Conservation (phyloP, 306 rosid species). For the Astragalus glycyphyllos region DNA sequence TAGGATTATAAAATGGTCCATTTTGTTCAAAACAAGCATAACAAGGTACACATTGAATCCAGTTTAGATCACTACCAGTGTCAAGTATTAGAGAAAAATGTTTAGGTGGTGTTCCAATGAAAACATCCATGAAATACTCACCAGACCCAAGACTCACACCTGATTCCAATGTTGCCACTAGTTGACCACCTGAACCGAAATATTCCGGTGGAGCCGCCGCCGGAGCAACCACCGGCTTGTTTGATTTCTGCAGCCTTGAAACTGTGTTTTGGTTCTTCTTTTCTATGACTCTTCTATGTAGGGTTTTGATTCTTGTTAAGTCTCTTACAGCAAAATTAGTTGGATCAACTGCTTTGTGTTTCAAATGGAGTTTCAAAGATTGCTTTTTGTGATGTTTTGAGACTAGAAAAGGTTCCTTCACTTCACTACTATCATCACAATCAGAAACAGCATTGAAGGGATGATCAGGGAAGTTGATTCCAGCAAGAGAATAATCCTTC, state of each 20-base stretch:
- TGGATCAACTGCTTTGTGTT: slow-evolving; percentile 47
- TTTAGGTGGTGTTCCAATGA: slow-evolving; percentile 82
- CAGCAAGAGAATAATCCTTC: slow-evolving; percentile 62
- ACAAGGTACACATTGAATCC: slow-evolving; percentile 92
- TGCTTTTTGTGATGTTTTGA: slow-evolving; percentile 30
- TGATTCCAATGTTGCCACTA: slow-evolving; percentile 79
- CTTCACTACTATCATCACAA: slow-evolving; percentile 25
- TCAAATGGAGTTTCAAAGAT: slow-evolving; percentile 65
- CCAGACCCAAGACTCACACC: slow-evolving; percentile 88
- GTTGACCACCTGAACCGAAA: slow-evolving; percentile 50
- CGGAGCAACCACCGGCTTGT: slow-evolving; percentile 38
- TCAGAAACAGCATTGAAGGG: slow-evolving; percentile 62
- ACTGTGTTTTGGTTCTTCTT: slow-evolving; percentile 76
- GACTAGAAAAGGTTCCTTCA: background rate
- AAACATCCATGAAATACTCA: slow-evolving; percentile 89
- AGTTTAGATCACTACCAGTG: slow-evolving; percentile 90
- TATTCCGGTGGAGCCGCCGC: slow-evolving; percentile 59
- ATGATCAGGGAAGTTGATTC: slow-evolving; percentile 64
- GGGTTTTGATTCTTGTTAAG: slow-evolving; percentile 70
- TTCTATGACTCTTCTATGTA: slow-evolving; percentile 62
- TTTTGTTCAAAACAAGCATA: slow-evolving; percentile 82
- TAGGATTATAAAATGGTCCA: slow-evolving; percentile 73
- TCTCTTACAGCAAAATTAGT: slow-evolving; percentile 58
- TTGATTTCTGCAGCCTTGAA: slow-evolving; percentile 56
- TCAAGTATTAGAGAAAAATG: slow-evolving; percentile 82